Evolutionary conservation across 192 early-diverging fungal genomes (phyloP).

Genomic region (Backusella psychrophila): DNA sequence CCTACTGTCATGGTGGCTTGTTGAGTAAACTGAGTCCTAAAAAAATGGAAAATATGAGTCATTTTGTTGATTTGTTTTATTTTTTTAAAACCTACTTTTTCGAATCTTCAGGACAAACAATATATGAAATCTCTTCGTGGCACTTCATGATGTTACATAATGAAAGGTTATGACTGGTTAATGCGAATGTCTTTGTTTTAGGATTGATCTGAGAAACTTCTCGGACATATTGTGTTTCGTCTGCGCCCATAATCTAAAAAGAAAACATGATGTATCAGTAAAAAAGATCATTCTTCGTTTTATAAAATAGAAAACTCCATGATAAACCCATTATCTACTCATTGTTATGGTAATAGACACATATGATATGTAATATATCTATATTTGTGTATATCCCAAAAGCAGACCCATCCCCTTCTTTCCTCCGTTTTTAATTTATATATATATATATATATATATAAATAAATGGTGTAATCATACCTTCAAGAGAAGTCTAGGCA

Average conservation of each 20-base stretch:
- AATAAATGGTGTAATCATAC: conserved; percentile 24
- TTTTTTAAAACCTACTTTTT: conserved; percentile 23
- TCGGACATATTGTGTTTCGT: conserved; percentile 74
- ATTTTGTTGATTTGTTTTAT: not conserved
- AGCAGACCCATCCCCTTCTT: not conserved
- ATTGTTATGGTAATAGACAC: not conserved
- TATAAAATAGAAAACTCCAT: not conserved
- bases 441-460: not conserved
- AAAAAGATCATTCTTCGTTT: conserved; percentile 6
- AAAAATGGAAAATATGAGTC: not conserved
- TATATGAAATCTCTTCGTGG: conserved; percentile 80
- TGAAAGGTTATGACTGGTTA: conserved; percentile 82
- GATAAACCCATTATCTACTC: not conserved
- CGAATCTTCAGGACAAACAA: conserved; percentile 52
- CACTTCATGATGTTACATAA: conserved; percentile 80
- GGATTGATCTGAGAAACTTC: conserved; percentile 90
- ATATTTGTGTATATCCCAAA: not conserved
- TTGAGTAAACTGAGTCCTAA: conserved; percentile 73
- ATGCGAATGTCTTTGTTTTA: conserved; percentile 60
- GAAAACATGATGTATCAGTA: not conserved
- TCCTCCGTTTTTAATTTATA: not conserved
- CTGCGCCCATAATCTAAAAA: conserved; percentile 61
- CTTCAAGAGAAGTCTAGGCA: conserved; percentile 69
- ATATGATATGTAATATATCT: not conserved
- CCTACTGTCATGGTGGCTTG: conserved; percentile 79